Evolutionary conservation across 2,329 filamentous ascomycete genomes (phyloP).

Genomic region (Colletotrichum acutatum): DNA sequence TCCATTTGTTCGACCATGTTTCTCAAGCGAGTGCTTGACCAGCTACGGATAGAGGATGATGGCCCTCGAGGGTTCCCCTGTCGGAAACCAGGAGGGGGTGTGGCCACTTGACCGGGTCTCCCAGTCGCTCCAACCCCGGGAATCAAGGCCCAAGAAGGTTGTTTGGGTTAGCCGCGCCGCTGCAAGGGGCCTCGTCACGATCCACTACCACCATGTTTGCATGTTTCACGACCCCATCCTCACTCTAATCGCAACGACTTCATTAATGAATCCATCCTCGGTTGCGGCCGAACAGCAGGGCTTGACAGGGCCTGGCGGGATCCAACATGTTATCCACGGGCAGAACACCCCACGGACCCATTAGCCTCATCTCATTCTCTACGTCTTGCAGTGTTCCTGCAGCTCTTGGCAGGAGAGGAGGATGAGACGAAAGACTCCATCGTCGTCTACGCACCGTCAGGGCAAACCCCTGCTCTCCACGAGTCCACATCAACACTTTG

Average conservation of each 20-base stretch:
- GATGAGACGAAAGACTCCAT: constrained; percentile 31
- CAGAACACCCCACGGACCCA: background rate
- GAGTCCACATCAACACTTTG: constrained; percentile 6
- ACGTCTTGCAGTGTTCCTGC: constrained; percentile 19
- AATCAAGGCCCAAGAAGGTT: constrained; percentile 26
- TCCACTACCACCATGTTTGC: constrained; percentile 27
- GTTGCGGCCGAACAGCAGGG: constrained; percentile 30
- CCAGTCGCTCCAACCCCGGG: background rate
- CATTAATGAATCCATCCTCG: constrained; percentile 28
- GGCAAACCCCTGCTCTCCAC: constrained; percentile 8
- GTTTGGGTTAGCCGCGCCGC: constrained; percentile 32
- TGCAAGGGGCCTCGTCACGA: constrained; percentile 16
- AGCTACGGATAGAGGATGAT: background rate
- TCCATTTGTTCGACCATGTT: constrained; percentile 12
- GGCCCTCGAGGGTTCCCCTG: background rate
- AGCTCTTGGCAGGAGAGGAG: constrained; percentile 30
- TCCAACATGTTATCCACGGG: background rate
- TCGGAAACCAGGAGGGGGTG: background rate
- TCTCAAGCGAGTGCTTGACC: constrained; percentile 5
- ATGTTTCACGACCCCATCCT: constrained; percentile 28
- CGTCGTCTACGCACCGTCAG: background rate
- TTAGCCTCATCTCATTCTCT: constrained; percentile 27
- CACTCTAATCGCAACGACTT: constrained; percentile 33
- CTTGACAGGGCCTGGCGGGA: background rate
- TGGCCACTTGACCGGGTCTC: background rate